Percentiles rank a stretch among this genome's conserved stretches.
Conservation (phyloP, 495 filamentous ascomycete genomes). For the Aspergillus nanangensis region DNA sequence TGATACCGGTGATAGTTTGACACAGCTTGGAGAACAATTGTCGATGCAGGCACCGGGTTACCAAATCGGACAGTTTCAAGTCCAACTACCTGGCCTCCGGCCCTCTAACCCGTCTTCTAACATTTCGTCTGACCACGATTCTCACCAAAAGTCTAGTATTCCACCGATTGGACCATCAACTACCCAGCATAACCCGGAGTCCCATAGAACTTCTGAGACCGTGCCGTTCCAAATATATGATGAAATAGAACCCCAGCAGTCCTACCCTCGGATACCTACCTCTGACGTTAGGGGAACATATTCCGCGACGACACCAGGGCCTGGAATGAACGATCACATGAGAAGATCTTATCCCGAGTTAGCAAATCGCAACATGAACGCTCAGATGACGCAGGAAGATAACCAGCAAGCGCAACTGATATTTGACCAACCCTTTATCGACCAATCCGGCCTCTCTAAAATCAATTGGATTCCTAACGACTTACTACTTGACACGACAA, state of each 20-base stretch:
- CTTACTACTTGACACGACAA: constrained; percentile 12
- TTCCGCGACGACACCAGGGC: too few species aligned
- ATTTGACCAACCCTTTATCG: constrained; percentile 21
- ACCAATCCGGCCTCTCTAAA: constrained; percentile 22
- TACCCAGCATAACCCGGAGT: neutral
- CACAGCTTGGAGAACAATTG: too few species aligned
- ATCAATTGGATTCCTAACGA: constrained; percentile 38
- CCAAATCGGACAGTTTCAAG: constrained; percentile 20
- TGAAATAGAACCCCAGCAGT: constrained; percentile 2
- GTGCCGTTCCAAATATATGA: constrained; percentile 10
- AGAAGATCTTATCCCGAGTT: constrained; percentile 14
- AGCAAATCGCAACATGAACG: constrained; percentile 4
- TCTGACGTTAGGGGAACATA: constrained; percentile 8
- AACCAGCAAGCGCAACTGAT: constrained; percentile 21
- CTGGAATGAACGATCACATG: constrained; percentile 7
- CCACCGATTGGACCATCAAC: neutral
- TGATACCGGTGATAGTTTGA: too few species aligned
- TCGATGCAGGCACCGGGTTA: too few species aligned
- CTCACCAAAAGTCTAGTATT: neutral
- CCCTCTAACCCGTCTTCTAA: constrained; percentile 8
- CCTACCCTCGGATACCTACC: constrained; percentile 13
- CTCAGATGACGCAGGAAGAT: constrained; percentile 15
- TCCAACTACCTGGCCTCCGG: constrained; percentile 12
- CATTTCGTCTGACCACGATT: neutral
- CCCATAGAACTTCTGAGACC: neutral